Conservation (phyloP, 1,139 yeast genomes). For the Diutina catenulata region DNA sequence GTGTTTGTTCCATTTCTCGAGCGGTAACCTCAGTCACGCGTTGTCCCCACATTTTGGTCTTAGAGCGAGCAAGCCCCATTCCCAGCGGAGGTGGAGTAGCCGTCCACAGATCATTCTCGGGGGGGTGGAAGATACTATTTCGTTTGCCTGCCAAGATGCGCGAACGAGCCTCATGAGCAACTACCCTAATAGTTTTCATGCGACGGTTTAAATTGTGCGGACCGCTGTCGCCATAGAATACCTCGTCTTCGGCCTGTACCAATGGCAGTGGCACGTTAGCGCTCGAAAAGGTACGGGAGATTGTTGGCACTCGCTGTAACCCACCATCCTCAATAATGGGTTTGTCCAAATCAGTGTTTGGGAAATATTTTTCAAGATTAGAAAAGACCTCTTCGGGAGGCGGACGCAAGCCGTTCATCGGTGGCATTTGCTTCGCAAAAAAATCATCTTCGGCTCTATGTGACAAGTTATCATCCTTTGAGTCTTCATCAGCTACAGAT, state of each 20-base stretch:
- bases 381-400: conserved; percentile 90
- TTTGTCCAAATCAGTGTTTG: conserved; percentile 82
- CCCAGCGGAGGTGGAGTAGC: not conserved
- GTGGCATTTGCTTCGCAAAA: conserved; percentile 14
- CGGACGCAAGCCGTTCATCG: conserved; percentile 40
- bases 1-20: conserved; percentile 44
- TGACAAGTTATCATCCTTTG: conserved; percentile 8
- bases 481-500: not conserved
- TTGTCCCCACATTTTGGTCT: conserved; percentile 98
- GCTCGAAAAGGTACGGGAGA: conserved; percentile 36
- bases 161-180: conserved; percentile 73
- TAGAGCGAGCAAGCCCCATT: conserved; percentile 19
- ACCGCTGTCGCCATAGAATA: conserved; percentile 21
- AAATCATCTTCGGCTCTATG: too few relatives aligned
- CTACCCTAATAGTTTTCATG: conserved; percentile 83
- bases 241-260: conserved; percentile 18
- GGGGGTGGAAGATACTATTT: too few relatives aligned
- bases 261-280: conserved; percentile 19
- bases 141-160: conserved; percentile 1
- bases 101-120: not conserved
- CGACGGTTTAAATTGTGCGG: conserved; percentile 21
- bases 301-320: conserved; percentile 20
- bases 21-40: conserved; percentile 85
- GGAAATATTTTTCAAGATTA: conserved; percentile 85
- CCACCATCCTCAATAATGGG: conserved; percentile 60